phyloP scores from a whole-genome alignment of 345 rosid species.

The Excoecaria agallocha region DNA sequence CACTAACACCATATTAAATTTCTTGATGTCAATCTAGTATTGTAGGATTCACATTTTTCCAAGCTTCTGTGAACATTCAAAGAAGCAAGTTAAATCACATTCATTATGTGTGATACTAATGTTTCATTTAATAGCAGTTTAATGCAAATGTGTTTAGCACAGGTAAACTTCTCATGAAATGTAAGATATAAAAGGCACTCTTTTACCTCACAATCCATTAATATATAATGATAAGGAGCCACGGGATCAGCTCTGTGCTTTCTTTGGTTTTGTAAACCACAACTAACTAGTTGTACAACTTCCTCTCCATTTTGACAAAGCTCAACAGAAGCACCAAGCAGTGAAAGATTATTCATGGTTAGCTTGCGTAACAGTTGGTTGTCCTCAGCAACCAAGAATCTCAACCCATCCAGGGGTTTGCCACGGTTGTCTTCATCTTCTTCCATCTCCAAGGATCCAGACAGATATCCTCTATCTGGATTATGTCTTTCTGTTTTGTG shows the following conservation, averaged over 20 bases:
- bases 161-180: no score
- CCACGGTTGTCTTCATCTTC: slow-evolving; percentile 14
- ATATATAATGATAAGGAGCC: slow-evolving; percentile 24
- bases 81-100: no score
- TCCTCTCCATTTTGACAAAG: slow-evolving; percentile 21
- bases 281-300: slow-evolving; percentile 17
- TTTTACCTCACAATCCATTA: slow-evolving; percentile 31
- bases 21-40: no score
- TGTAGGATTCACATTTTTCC: no score
- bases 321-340: slow-evolving; percentile 28
- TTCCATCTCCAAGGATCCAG: slow-evolving; percentile 19
- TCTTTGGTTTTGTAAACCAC: slow-evolving; percentile 1
- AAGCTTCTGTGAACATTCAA: no score
- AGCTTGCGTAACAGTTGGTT: background rate
- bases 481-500: background rate
- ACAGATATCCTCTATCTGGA: background rate
- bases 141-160: no score
- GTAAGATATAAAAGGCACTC: background rate
- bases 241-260: background rate
- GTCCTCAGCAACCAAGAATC: slow-evolving; percentile 27
- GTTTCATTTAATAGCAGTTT: no score
- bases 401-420: slow-evolving; percentile 20
- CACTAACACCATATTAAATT: no score
- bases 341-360: background rate
- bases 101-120: no score